Percentiles rank a stretch among this genome's conserved stretches.
phyloP scores from a whole-genome alignment of 169 alveolate species.

The Theileria annulata region DNA sequence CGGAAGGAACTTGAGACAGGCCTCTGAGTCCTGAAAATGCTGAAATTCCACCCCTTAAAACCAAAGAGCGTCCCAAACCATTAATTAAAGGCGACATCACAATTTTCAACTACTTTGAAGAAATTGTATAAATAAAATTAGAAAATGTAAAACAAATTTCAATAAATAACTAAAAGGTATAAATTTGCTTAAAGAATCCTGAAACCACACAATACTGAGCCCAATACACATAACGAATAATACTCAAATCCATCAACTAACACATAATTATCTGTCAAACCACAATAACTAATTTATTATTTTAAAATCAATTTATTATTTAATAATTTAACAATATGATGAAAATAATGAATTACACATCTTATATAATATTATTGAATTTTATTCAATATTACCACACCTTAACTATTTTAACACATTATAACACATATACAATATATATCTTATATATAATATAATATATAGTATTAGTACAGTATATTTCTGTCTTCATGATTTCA shows the following conservation, averaged over 20 bases:
- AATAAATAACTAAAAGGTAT: background rate
- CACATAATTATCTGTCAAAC: background rate
- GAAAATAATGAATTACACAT: background rate
- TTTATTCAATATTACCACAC: background rate
- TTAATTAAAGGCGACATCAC: background rate
- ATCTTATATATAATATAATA: too few species aligned
- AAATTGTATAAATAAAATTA: too few species aligned
- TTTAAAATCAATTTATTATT: too few species aligned
- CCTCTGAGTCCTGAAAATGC: slow-evolving; percentile 3
- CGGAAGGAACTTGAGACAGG: slow-evolving; percentile 20
- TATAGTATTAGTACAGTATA: background rate
- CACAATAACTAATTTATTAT: background rate
- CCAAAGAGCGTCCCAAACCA: slow-evolving; percentile 3
- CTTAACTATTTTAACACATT: background rate
- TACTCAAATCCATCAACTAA: background rate
- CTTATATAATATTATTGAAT: too few species aligned
- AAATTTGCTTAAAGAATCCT: background rate
- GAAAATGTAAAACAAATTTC: background rate
- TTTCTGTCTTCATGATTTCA: background rate
- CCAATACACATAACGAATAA: background rate
- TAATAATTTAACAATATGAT: background rate
- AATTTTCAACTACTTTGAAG: background rate
- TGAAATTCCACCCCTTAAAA: background rate
- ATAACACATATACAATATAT: background rate
- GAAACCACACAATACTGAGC: background rate